Percentiles rank a stretch among this genome's conserved stretches.
Conservation (phyloP, 106 monocot species). For the Dactylorhiza incarnata region DNA sequence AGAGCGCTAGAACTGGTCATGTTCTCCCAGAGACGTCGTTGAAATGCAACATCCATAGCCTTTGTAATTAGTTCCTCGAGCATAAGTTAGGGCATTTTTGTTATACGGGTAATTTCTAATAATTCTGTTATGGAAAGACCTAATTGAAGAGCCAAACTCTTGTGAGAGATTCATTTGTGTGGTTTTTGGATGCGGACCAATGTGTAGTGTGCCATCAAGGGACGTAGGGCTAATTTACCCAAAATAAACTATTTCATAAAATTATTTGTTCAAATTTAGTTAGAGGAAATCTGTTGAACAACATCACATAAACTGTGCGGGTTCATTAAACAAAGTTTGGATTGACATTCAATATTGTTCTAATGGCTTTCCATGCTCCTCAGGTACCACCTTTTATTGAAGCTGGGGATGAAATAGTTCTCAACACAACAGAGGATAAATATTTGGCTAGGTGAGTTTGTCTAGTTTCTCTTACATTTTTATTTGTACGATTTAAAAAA, state of each 20-base stretch:
- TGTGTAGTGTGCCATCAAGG: too few relatives aligned
- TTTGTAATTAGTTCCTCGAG: too few relatives aligned
- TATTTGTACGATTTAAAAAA: neutral
- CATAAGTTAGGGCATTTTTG: too few relatives aligned
- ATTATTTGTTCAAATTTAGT: neutral
- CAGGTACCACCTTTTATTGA: conserved; percentile 11
- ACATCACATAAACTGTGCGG: neutral
- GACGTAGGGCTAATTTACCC: too few relatives aligned
- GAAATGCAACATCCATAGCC: too few relatives aligned
- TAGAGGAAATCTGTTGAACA: neutral
- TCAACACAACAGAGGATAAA: conserved; percentile 11
- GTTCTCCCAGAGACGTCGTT: too few relatives aligned
- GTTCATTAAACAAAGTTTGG: neutral
- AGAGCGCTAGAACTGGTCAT: too few relatives aligned
- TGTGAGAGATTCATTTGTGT: too few relatives aligned
- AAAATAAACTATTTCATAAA: neutral
- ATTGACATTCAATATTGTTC: conserved; percentile 1
- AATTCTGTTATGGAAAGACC: too few relatives aligned
- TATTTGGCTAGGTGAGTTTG: conserved; percentile 7
- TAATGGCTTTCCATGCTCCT: neutral
- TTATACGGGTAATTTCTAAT: too few relatives aligned
- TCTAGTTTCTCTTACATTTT: neutral
- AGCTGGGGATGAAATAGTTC: conserved; percentile 9
- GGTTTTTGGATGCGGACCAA: too few relatives aligned
- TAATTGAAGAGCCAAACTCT: too few relatives aligned